Conservation (phyloP, 2,329 filamentous ascomycete genomes). For the Ophiostoma piceae region DNA sequence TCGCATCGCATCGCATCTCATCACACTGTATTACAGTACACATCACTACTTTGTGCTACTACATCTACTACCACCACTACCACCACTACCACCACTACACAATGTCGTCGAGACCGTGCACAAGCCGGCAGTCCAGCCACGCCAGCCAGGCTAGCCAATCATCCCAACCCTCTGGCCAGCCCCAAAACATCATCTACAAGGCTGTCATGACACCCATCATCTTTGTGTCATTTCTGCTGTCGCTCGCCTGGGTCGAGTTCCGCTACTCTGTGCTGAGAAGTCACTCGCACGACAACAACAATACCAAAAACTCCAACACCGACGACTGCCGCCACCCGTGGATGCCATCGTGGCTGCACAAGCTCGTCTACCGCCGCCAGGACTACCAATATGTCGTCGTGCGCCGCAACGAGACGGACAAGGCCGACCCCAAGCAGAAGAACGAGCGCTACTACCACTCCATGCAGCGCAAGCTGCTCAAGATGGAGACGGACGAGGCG, state of each 20-base stretch:
- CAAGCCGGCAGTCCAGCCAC: background rate
- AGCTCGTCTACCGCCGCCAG: constrained; percentile 38
- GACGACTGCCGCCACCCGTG: constrained; percentile 21
- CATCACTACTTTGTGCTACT: background rate
- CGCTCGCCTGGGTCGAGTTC: constrained; percentile 58
- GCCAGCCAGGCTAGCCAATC: background rate
- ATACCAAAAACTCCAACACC: constrained; percentile 16
- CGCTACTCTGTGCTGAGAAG: constrained; percentile 49
- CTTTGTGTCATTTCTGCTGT: constrained; percentile 60
- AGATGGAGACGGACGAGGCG: constrained; percentile 58
- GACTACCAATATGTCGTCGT: constrained; percentile 31
- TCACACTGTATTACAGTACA: background rate
- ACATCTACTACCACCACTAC: too few relatives aligned
- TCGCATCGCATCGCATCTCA: background rate
- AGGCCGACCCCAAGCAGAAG: constrained; percentile 23
- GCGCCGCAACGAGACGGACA: constrained; percentile 18
- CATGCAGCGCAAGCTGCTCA: constrained; percentile 56
- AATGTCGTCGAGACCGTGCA: background rate
- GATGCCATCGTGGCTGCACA: constrained; percentile 40
- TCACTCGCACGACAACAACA: constrained; percentile 34
- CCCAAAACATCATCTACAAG: constrained; percentile 30
- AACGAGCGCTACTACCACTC: constrained; percentile 46
- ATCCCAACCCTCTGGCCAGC: background rate
- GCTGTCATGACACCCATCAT: constrained; percentile 57
- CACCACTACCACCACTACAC: too few relatives aligned